phyloP scores from a whole-genome alignment of 2,329 filamentous ascomycete genomes.

The Ophiostoma triangulosporum region DNA sequence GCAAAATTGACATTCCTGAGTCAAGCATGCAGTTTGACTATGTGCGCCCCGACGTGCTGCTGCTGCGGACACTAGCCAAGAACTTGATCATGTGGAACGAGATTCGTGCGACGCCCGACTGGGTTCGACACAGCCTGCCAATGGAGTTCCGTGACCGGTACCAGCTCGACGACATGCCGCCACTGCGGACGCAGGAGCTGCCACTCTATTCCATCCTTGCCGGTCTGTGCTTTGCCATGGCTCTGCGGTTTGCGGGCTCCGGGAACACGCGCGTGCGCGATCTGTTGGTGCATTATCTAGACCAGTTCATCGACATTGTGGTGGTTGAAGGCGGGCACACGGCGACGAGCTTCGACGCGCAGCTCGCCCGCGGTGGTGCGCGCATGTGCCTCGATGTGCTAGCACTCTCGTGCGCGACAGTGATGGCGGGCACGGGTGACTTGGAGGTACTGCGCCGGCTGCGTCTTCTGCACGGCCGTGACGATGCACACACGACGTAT shows the following conservation, averaged over 20 bases:
- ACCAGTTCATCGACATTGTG: constrained; percentile 71
- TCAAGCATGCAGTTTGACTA: constrained; percentile 90
- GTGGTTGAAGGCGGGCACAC: constrained; percentile 30
- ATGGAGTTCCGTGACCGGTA: constrained; percentile 49
- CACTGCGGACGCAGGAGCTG: constrained; percentile 68
- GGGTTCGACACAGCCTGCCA: constrained; percentile 66
- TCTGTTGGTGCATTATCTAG: constrained; percentile 69
- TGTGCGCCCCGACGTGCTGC: constrained; percentile 80
- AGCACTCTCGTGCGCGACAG: constrained; percentile 66
- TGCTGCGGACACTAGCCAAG: constrained; percentile 76
- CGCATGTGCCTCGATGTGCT: constrained; percentile 85
- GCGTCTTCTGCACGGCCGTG: constrained; percentile 74
- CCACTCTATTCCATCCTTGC: constrained; percentile 87
- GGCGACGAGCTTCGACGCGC: constrained; percentile 58
- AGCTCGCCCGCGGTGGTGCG: constrained; percentile 67
- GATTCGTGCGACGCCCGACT: constrained; percentile 59
- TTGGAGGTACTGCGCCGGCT: constrained; percentile 72
- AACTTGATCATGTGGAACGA: constrained; percentile 88
- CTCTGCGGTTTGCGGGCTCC: constrained; percentile 61
- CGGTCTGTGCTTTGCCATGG: constrained; percentile 72
- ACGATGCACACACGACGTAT: constrained; percentile 74
- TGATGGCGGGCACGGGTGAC: constrained; percentile 95
- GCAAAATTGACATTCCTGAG: constrained; percentile 86
- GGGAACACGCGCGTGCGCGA: constrained; percentile 60
- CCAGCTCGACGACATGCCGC: constrained; percentile 43